phyloP scores from a whole-genome alignment of 1,284 basidiomycete genomes.

The Cystobasidium slooffiae region DNA sequence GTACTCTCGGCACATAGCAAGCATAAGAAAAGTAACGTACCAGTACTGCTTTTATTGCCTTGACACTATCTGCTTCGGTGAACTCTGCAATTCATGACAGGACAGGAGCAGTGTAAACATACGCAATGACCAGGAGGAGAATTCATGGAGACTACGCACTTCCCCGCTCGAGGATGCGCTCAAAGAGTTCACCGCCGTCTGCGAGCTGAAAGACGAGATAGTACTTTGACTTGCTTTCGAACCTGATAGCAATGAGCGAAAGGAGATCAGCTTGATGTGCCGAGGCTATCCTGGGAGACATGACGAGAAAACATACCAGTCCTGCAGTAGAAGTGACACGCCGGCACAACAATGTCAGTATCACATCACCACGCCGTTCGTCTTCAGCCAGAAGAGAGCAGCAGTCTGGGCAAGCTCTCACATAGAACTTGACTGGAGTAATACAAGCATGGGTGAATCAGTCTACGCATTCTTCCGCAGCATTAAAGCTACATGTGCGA shows the following conservation, averaged over 20 bases:
- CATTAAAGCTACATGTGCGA: neutral
- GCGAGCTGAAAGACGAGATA: conserved; percentile 91
- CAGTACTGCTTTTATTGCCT: conserved; percentile 67
- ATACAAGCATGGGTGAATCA: neutral
- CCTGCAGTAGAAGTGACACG: neutral
- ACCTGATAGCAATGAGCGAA: conserved; percentile 76
- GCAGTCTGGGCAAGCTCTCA: neutral
- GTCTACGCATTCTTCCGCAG: neutral
- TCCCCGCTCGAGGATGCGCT: conserved; percentile 76
- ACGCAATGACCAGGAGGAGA: neutral
- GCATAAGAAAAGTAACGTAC: conserved; percentile 16
- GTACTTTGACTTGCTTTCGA: conserved; percentile 86
- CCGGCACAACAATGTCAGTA: neutral
- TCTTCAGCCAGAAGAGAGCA: neutral
- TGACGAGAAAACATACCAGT: neutral
- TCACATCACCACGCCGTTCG: neutral
- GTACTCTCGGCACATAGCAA: neutral
- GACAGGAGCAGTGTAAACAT: neutral
- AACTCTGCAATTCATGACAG: conserved; percentile 61
- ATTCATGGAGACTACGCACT: conserved; percentile 54
- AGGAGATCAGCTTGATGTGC: neutral
- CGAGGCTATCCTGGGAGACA: no score
- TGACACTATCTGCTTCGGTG: conserved; percentile 81
- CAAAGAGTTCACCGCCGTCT: conserved; percentile 74
- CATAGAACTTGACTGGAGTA: conserved; percentile 35